Evolutionary conservation across 1,139 yeast genomes (phyloP).

Genomic region (Taphrina confusa): DNA sequence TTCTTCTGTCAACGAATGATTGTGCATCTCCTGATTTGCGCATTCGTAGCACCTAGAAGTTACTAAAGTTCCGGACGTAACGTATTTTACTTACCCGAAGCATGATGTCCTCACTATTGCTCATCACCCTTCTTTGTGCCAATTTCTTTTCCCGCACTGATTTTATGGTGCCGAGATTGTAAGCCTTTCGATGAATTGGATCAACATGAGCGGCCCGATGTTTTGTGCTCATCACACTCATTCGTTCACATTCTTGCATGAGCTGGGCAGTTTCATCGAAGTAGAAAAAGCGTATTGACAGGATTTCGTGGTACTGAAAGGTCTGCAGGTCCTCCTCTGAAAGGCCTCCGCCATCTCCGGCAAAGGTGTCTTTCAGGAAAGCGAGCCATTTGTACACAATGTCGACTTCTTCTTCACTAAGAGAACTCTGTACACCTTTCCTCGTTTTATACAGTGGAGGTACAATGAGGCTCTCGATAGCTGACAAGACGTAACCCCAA

Average conservation of each 20-base stretch:
- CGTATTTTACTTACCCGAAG: conserved; percentile 5
- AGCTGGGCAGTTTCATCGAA: conserved; percentile 43
- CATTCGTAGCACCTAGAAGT: not conserved
- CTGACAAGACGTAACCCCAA: conserved; percentile 66
- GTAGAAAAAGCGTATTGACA: conserved; percentile 62
- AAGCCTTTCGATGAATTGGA: conserved; percentile 69
- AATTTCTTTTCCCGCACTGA: conserved; percentile 10
- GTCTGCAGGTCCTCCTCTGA: conserved; percentile 63
- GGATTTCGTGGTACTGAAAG: conserved; percentile 57
- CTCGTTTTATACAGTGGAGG: conserved; percentile 59
- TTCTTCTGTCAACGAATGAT: not conserved
- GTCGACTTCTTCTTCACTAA: conserved; percentile 65
- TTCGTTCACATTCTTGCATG: conserved; percentile 55
- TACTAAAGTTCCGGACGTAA: not conserved
- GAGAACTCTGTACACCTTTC: conserved; percentile 47
- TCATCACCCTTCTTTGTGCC: conserved; percentile 2
- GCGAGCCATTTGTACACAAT: conserved; percentile 72
- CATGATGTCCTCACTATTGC: conserved; percentile 28
- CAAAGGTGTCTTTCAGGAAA: conserved; percentile 68
- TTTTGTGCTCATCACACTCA: conserved; percentile 35
- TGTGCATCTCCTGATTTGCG: not conserved
- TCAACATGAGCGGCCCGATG: conserved; percentile 43
- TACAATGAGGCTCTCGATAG: conserved; percentile 67
- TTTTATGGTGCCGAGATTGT: conserved; percentile 63
- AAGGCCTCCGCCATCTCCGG: conserved; percentile 82